Evolutionary conservation across 805 yeast genomes (phyloP).

Genomic region (Wickerhamomyces subpelliculosus): DNA sequence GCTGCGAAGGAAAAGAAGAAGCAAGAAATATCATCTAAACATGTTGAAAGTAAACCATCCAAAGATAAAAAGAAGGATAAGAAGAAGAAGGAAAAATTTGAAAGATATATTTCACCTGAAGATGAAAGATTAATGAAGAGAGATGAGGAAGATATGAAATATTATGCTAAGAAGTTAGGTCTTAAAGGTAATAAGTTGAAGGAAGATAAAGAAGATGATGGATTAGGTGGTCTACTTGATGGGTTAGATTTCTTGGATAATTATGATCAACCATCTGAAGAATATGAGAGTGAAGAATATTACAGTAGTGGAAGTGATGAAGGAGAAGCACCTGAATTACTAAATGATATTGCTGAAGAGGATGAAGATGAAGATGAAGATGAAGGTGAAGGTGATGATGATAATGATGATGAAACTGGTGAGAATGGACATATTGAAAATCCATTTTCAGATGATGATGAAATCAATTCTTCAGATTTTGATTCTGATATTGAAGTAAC

Average conservation of each 20-base stretch:
- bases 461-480: conserved; percentile 34
- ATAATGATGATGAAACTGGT: conserved; percentile 18
- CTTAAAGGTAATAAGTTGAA: conserved; percentile 49
- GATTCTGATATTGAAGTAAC: conserved; percentile 34
- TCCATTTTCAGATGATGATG: conserved; percentile 35
- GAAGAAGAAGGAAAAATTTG: conserved; percentile 6
- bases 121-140: conserved; percentile 42
- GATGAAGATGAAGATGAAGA: conserved; percentile 19
- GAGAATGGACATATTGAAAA: conserved; percentile 22
- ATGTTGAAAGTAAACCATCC: conserved; percentile 17
- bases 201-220: conserved; percentile 58
- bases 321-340: conserved; percentile 22
- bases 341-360: conserved; percentile 25
- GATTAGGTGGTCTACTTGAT: conserved; percentile 75
- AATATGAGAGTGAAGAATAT: conserved; percentile 25
- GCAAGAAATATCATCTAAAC: conserved; percentile 11
- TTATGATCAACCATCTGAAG: conserved; percentile 21
- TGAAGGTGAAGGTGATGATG: conserved; percentile 16
- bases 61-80: conserved; percentile 11
- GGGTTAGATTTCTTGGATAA: conserved; percentile 43
- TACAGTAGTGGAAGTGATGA: conserved; percentile 15
- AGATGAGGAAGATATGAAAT: conserved; percentile 75
- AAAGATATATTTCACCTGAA: conserved; percentile 29
- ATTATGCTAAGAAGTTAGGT: conserved; percentile 79
- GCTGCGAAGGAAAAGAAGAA: conserved; percentile 16